Percentiles rank a stretch among this genome's conserved stretches.
Conservation (phyloP, 345 rosid genomes). For the Nephelium lappaceum region DNA sequence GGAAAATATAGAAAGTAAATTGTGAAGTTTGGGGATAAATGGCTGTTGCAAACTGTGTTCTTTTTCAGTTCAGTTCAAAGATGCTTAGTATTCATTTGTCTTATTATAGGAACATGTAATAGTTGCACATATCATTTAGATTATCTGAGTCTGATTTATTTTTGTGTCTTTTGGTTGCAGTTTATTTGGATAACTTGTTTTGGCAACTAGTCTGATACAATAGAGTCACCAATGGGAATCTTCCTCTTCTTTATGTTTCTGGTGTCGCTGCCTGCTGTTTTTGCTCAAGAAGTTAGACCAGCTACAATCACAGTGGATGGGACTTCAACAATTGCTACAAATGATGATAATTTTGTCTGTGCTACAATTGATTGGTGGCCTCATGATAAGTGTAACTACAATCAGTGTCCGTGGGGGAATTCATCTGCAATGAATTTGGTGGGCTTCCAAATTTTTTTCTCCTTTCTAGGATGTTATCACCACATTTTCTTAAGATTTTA, state of each 20-base stretch:
- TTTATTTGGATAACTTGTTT: constrained; percentile 23
- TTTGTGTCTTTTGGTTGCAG: constrained; percentile 29
- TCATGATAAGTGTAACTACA: constrained; percentile 90
- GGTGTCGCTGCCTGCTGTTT: constrained; percentile 45
- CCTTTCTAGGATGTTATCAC: constrained; percentile 4
- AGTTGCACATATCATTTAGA: background rate
- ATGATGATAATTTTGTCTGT: constrained; percentile 81
- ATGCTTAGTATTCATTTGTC: background rate
- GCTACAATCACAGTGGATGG: constrained; percentile 61
- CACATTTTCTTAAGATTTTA: constrained; percentile 6
- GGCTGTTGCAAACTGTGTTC: background rate
- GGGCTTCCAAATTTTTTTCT: constrained; percentile 18
- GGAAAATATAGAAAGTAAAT: background rate
- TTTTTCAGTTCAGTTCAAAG: background rate
- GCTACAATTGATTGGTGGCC: constrained; percentile 99
- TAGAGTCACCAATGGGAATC: constrained; percentile 48
- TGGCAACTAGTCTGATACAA: constrained; percentile 11
- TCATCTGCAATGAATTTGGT: constrained; percentile 83
- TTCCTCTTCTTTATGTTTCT: constrained; percentile 36
- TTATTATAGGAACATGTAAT: background rate
- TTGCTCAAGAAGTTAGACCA: constrained; percentile 47
- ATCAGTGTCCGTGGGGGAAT: constrained; percentile 91
- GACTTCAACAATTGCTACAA: constrained; percentile 47
- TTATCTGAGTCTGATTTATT: background rate
- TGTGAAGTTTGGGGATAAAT: background rate